phyloP scores from a whole-genome alignment of 345 rosid genomes.

The Moringa oleifera region DNA sequence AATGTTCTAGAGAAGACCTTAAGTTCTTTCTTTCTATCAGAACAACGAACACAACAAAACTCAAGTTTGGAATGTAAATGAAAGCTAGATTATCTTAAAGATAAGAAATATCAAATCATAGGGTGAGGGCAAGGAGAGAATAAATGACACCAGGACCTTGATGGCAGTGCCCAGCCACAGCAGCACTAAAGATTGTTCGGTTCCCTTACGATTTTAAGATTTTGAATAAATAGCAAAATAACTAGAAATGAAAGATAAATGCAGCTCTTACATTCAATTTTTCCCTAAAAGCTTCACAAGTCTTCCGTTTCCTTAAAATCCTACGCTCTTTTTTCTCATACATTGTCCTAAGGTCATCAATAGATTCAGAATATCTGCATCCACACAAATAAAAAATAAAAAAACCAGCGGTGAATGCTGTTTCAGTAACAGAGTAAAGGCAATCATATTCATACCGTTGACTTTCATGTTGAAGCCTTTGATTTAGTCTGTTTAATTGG shows the following conservation, averaged over 20 bases:
- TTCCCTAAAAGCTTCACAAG: slow-evolving; percentile 46
- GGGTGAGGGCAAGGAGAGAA: not conserved
- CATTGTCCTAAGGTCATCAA: slow-evolving; percentile 71
- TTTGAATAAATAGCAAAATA: slow-evolving; percentile 2
- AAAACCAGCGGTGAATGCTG: not conserved
- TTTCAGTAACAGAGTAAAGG: slow-evolving; percentile 10
- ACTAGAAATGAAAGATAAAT: slow-evolving; percentile 6
- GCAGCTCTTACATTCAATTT: slow-evolving; percentile 49
- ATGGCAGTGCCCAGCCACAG: not conserved
- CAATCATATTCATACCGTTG: slow-evolving; percentile 44
- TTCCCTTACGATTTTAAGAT: not conserved
- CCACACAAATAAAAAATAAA: slow-evolving; percentile 2
- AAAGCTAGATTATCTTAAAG: not conserved
- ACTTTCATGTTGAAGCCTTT: slow-evolving; percentile 72
- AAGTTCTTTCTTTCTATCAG: not conserved
- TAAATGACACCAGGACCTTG: not conserved
- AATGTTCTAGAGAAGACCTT: too few species aligned
- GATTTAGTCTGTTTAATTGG: slow-evolving; percentile 51
- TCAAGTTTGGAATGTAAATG: not conserved
- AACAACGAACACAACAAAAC: not conserved
- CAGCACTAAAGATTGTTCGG: not conserved
- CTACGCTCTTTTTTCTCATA: slow-evolving; percentile 54
- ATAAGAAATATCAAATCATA: not conserved
- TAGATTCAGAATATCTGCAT: slow-evolving; percentile 81
- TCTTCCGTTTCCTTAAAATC: slow-evolving; percentile 52